Conservation (phyloP, 805 yeast species). For the Saccharomyces cerevisiae region DNA sequence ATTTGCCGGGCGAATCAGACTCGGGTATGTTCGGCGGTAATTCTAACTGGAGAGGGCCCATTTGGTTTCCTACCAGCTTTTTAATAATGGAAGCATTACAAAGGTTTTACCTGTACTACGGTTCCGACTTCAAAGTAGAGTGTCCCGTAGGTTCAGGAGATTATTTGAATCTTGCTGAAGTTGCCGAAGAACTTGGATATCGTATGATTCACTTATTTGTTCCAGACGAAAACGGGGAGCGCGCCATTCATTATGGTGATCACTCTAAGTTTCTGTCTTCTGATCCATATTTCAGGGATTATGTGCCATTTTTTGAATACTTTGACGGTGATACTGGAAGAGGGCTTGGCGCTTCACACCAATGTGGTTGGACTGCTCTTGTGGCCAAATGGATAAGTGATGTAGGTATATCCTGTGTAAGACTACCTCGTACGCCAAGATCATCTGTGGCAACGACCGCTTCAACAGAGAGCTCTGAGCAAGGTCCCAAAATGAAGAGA, state of each 20-base stretch:
- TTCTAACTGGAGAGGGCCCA: slow-evolving; percentile 96
- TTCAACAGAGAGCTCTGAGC: slow-evolving; percentile 5
- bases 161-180: slow-evolving; percentile 70
- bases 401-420: slow-evolving; percentile 57
- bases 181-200: slow-evolving; percentile 85
- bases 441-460: slow-evolving; percentile 16
- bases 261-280: slow-evolving; percentile 49
- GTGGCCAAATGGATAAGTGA: slow-evolving; percentile 90
- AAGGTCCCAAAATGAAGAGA: slow-evolving; percentile 16
- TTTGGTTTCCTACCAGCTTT: slow-evolving; percentile 92
- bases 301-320: slow-evolving; percentile 75
- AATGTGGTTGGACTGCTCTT: slow-evolving; percentile 93
- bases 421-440: slow-evolving; percentile 25
- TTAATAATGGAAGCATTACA: slow-evolving; percentile 79
- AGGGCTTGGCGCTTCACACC: slow-evolving; percentile 90
- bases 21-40: slow-evolving; percentile 94
- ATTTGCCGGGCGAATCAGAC: slow-evolving; percentile 83
- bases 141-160: slow-evolving; percentile 86
- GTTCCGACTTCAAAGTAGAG: slow-evolving; percentile 75
- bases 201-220: slow-evolving; percentile 72
- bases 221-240: slow-evolving; percentile 55
- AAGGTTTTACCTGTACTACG: slow-evolving; percentile 81
- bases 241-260: slow-evolving; percentile 74
- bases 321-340: slow-evolving; percentile 93
- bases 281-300: slow-evolving; percentile 67